Percentiles rank a stretch among this genome's conserved stretches.
These are phyloP conservation scores for Platismatia glauca DNA, from an alignment of 495 filamentous ascomycete genomes.

Conservation along the genomic window DNA sequence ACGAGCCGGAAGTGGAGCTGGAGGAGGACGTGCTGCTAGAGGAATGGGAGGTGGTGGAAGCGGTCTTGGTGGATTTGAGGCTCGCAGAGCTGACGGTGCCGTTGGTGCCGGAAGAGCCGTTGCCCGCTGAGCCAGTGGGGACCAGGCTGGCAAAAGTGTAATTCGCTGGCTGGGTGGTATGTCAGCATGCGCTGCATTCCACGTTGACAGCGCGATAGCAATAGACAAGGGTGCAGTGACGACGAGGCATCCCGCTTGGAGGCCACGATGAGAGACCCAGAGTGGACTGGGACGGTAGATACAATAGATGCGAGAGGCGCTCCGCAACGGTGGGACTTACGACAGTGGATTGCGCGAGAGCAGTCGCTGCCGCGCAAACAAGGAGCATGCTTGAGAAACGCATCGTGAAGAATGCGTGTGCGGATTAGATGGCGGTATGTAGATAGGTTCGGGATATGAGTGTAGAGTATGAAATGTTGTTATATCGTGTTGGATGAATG, in stretches of 20 bases:
- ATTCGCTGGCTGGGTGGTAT: conserved; percentile 31
- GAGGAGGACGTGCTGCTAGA: conserved; percentile 32
- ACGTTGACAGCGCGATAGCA: conserved; percentile 18
- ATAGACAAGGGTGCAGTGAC: not conserved
- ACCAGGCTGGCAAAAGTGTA: not conserved
- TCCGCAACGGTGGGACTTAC: conserved; percentile 7
- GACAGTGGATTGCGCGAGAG: conserved; percentile 2
- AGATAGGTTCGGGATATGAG: not conserved
- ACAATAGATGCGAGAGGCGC: not conserved
- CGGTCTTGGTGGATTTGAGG: conserved; percentile 24
- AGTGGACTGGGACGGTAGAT: not conserved
- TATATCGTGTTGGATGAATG: not conserved
- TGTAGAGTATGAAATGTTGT: not conserved
- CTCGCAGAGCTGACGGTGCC: conserved; percentile 23
- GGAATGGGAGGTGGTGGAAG: conserved; percentile 28
- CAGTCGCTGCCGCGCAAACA: conserved; percentile 10
- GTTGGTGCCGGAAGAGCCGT: conserved; percentile 19
- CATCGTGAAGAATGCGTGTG: conserved; percentile 12
- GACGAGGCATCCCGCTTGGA: too few species aligned
- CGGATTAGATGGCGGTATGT: not conserved
- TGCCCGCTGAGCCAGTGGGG: conserved; percentile 10
- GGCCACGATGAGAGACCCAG: not conserved
- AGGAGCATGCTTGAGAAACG: conserved; percentile 15
- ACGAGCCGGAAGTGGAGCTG: conserved; percentile 17
- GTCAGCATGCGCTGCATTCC: conserved; percentile 29